A percentile compares a stretch with the other conserved stretches of the same genome.
Evolutionary conservation across 345 rosid species (phyloP).

Genomic region (Melaleuca quinquenervia): DNA sequence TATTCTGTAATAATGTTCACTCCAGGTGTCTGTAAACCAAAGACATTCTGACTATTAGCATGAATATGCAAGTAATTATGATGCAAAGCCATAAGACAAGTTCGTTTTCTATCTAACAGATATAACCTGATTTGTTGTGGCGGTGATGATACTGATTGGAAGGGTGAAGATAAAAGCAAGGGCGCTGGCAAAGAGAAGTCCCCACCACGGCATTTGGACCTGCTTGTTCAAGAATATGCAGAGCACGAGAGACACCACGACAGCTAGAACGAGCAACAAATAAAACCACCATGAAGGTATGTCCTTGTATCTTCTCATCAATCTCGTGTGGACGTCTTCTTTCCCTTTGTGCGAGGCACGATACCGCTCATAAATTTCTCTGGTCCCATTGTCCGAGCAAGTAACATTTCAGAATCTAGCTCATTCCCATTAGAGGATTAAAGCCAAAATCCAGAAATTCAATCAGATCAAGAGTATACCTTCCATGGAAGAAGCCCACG

Average conservation of each 20-base stretch:
- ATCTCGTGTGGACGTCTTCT: slow-evolving; percentile 6
- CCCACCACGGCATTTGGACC: slow-evolving; percentile 15
- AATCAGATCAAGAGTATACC: slow-evolving; percentile 20
- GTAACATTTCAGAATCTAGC: neutral
- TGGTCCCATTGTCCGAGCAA: neutral
- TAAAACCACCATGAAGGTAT: slow-evolving; percentile 16
- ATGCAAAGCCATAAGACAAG: neutral
- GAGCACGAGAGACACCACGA: neutral
- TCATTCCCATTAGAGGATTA: neutral
- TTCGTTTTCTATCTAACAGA: neutral
- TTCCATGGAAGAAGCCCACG: slow-evolving; percentile 77
- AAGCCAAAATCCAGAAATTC: neutral
- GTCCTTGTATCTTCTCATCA: slow-evolving; percentile 4
- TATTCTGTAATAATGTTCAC: slow-evolving; percentile 86
- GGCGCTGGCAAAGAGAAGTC: slow-evolving; percentile 6
- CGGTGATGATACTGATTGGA: slow-evolving; percentile 12
- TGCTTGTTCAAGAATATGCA: slow-evolving; percentile 13
- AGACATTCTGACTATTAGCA: neutral
- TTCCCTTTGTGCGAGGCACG: slow-evolving; percentile 1
- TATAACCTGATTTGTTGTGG: slow-evolving; percentile 10
- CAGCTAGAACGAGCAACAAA: neutral
- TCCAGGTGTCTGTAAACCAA: slow-evolving; percentile 59
- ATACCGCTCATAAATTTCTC: slow-evolving; percentile 5
- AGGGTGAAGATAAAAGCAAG: slow-evolving; percentile 13
- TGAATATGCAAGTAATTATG: neutral